These are phyloP conservation scores for Salinomyces thailandicus DNA, from an alignment of 2,329 filamentous ascomycete species.

Conservation along the genomic window DNA sequence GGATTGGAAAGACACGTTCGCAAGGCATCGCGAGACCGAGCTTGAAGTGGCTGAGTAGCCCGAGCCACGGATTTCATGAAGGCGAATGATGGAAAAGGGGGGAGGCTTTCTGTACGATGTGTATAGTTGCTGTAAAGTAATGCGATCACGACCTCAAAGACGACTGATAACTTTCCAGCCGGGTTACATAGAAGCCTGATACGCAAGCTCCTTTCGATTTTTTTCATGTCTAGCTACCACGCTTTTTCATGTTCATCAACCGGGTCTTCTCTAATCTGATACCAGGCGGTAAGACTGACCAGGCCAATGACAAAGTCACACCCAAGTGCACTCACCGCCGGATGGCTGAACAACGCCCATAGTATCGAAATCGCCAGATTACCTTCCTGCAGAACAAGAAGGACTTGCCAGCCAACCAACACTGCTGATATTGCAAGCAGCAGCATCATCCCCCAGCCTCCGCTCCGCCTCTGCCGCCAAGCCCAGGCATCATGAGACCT, in stretches of 20 bases:
- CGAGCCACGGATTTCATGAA: too few species aligned
- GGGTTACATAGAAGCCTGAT: too few species aligned
- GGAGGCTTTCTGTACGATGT: too few species aligned
- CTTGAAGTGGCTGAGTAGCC: slow-evolving; percentile 56
- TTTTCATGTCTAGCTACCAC: too few species aligned
- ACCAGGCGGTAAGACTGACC: slow-evolving; percentile 13
- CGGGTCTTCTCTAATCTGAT: too few species aligned
- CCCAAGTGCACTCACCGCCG: slow-evolving; percentile 22
- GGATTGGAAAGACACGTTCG: slow-evolving; percentile 67
- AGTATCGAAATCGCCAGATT: slow-evolving; percentile 1
- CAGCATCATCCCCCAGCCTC: neutral
- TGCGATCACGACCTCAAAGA: too few species aligned
- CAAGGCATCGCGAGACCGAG: slow-evolving; percentile 51
- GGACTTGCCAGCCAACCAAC: neutral
- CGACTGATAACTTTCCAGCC: too few species aligned
- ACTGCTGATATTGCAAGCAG: too few species aligned
- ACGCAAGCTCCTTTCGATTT: too few species aligned
- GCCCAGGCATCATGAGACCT: neutral
- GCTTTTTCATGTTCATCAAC: too few species aligned
- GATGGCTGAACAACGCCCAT: slow-evolving; percentile 18
- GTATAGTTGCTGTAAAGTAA: too few species aligned
- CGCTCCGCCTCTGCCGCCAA: neutral
- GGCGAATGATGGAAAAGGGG: too few species aligned
- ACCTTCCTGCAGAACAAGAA: neutral
- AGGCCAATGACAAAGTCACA: slow-evolving; percentile 19